Evolutionary conservation across 192 early-diverging fungal genomes (phyloP), one percentile per base, ranked within the genome.

Genomic region (Podila verticillata): DNA sequence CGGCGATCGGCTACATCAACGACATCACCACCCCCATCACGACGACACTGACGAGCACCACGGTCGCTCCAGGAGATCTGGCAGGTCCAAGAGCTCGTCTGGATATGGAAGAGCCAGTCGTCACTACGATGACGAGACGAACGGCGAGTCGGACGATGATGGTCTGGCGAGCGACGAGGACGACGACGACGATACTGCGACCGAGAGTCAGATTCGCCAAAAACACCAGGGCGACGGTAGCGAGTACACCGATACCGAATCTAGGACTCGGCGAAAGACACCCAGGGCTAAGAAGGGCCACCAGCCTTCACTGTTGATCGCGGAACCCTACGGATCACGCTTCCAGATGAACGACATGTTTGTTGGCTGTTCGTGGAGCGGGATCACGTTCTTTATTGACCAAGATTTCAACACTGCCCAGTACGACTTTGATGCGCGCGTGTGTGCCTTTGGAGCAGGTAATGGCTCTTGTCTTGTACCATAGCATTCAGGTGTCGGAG

Each of bases 401-500:
- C 71, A 72, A 30, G 72, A 82, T 17, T 89, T 86, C 47, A 85
- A 87, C 39, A 63, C 86, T 7, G 83, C 86, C 26, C 83, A 84
- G 47, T 89, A 87, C 65, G 86, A 85, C 24, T 89, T 89, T 73
- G 88, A 89, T 66, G 81, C 84, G 13, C 75, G 88, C 35, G 88
- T 89, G 0, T 89, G 88, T 66, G 86, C 88, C 5, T 89, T 89
- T 75, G 84, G 86, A 29, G 88, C 88, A 48, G 88, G 87, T 88
- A 85, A 39, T 39, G 28, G 7, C 20, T 54, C 13, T 61, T 34
- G 20, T 0, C 13, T 34, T 58, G 36, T 57, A 29, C 20, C 36
- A 15, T 44, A 15, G 4, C 17, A 15, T 44, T 3, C 15, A 2
- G 3, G 13, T 44, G 39, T 15, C 3, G 7, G 17, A 15, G 4